These are phyloP conservation scores for Rhizopus microsporus DNA, from an alignment of 371 early-diverging fungal species.

Conservation along the genomic window DNA sequence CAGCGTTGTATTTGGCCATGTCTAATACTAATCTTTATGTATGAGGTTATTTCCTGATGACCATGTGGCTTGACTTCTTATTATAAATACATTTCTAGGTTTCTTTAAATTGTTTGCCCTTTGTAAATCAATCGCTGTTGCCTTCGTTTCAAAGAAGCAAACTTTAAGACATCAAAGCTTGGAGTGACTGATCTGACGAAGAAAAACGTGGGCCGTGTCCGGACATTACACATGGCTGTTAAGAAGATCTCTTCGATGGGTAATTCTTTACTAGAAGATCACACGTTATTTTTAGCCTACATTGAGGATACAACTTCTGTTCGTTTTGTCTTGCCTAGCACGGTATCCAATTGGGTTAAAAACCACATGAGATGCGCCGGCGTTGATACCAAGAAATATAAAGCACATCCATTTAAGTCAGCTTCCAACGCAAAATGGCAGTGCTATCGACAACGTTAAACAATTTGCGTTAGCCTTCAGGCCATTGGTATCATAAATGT, in stretches of 20 bases:
- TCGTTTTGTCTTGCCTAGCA: conserved; percentile 1
- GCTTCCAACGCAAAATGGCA: conserved; percentile 11
- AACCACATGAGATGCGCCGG: conserved; percentile 7
- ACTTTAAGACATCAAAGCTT: conserved; percentile 5
- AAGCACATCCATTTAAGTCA: neutral
- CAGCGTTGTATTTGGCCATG: too few species aligned
- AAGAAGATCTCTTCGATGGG: conserved; percentile 1
- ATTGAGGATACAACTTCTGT: neutral
- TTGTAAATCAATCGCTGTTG: too few species aligned
- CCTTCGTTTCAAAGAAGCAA: conserved; percentile 23
- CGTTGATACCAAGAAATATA: conserved; percentile 8
- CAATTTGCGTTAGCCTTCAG: too few species aligned
- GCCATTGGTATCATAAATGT: too few species aligned
- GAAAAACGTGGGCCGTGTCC: conserved; percentile 4
- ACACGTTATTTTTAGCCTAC: conserved; percentile 8
- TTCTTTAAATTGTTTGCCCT: too few species aligned
- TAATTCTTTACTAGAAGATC: neutral
- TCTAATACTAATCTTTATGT: too few species aligned
- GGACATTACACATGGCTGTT: conserved; percentile 7
- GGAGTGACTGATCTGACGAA: neutral
- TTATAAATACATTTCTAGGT: too few species aligned
- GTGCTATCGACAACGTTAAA: conserved; percentile 5
- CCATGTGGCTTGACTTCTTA: too few species aligned
- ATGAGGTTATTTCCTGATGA: too few species aligned
- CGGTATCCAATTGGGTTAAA: conserved; percentile 12